Conservation (phyloP, 768 basidiomycete genomes). For the Astraeus odoratus region DNA sequence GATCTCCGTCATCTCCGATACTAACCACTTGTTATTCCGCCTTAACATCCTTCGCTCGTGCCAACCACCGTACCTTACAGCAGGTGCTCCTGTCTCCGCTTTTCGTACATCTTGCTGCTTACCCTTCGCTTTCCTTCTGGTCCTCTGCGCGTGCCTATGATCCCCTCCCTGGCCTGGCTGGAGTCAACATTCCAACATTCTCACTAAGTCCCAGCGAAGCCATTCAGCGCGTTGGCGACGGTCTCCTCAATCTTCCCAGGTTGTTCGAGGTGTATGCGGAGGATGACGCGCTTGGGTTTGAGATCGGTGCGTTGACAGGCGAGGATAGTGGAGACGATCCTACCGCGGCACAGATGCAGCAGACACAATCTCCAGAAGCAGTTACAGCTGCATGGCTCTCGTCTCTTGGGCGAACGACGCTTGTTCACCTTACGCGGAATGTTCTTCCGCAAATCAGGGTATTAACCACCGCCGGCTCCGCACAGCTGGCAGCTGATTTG, state of each 20-base stretch:
- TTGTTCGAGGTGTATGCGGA: constrained; percentile 92
- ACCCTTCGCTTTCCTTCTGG: constrained; percentile 69
- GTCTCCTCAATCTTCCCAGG: constrained; percentile 87
- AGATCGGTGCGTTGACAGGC: constrained; percentile 74
- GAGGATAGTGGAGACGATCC: constrained; percentile 33
- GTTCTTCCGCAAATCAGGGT: constrained; percentile 67
- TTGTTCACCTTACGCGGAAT: constrained; percentile 61
- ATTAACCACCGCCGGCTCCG: constrained; percentile 61
- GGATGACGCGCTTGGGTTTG: constrained; percentile 87
- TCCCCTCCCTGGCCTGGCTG: constrained; percentile 27
- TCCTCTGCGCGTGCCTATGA: constrained; percentile 31
- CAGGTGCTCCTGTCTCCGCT: constrained; percentile 81
- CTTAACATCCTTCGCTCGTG: constrained; percentile 56
- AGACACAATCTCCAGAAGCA: constrained; percentile 52
- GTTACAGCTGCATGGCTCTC: constrained; percentile 90
- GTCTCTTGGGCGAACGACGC: constrained; percentile 77
- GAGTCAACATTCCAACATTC: constrained; percentile 73
- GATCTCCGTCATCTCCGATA: constrained; percentile 27
- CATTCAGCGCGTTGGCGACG: constrained; percentile 86
- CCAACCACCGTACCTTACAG: constrained; percentile 75
- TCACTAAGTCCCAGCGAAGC: constrained; percentile 87
- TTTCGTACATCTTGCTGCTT: constrained; percentile 60
- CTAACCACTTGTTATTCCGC: constrained; percentile 50
- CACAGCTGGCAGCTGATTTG: constrained; percentile 82
- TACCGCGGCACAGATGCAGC: constrained; percentile 25